Evolutionary conservation across 768 basidiomycete species (phyloP), one percentile per base, ranked within the genome.

Genomic region (Lentinula guzmanii): DNA sequence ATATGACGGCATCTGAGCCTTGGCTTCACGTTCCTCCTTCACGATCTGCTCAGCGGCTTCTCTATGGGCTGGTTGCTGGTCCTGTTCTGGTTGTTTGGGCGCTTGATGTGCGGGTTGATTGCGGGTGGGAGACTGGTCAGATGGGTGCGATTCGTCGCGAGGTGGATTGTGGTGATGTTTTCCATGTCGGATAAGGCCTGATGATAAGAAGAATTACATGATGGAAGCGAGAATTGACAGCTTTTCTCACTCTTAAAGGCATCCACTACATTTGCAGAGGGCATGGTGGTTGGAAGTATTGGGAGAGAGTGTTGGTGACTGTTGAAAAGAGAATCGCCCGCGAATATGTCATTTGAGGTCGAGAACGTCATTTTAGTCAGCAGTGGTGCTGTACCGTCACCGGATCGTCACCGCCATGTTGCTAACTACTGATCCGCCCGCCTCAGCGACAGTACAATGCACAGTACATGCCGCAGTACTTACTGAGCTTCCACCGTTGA

Each of bases 131-230:
- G 59, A 39, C 34, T 61, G 66, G 60, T 68, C 64, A 46, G 67
- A 68, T 58, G 62, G 57, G 33, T 65, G 66, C 24, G 70, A 63
- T 33, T 75, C 65, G 34, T 68, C 65, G 53, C 71, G 70, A 28
- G 64, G 63, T 58, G 67, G 75, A 68, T 73, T 67, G 60, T 71
- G 67, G 68, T 78, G 77, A 70, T 90, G 82, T 70, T 88, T 89
- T 69, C 90, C 90, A 76, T 91, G 90, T 70, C 91, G 83, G 62
- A 93, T 89, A 62, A 93, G 85, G 76, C 89, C 91, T 91, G 55
- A n/a, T 64, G 50, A 45, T 60, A 66, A 62, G 60, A 59, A 37
- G 50, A 62, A 52, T 34, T 56, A 57, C 61, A 24, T n/a, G 56
- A 55, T 59, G 62, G 64, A 56, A 69, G 65, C 66, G 62, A 42